A percentile compares a stretch with the other conserved stretches of the same genome.
Conservation (phyloP, 257 asterid species). For the Penstemon davidsonii region DNA sequence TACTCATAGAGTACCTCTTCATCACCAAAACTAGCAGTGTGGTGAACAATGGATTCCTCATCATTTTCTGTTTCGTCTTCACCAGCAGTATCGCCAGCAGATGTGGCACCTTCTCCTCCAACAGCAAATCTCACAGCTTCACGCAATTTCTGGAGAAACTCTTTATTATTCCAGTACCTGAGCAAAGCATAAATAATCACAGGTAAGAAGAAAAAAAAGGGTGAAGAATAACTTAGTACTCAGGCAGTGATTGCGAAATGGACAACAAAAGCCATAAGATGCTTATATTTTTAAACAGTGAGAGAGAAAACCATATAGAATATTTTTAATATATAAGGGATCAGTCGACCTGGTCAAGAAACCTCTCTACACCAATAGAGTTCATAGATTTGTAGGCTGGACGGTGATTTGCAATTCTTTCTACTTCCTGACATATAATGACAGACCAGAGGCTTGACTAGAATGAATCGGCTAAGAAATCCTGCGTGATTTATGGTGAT, state of each 20-base stretch:
- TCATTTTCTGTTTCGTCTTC: conserved; percentile 76
- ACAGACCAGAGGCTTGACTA: not conserved
- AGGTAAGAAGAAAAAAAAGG: too few relatives aligned
- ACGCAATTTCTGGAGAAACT: conserved; percentile 61
- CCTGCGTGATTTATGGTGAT: conserved; percentile 2
- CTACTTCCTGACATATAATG: conserved; percentile 7
- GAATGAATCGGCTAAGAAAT: not conserved
- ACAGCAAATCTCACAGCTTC: conserved; percentile 69
- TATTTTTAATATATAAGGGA: not conserved
- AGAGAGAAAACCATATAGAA: too few relatives aligned
- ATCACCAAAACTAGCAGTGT: conserved; percentile 85
- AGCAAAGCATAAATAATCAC: too few relatives aligned
- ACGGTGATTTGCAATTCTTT: not conserved
- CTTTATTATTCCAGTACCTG: conserved; percentile 64
- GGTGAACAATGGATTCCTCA: conserved; percentile 88
- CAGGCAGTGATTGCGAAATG: too few relatives aligned
- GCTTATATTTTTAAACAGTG: too few relatives aligned
- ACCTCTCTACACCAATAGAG: not conserved
- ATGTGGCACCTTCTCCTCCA: conserved; percentile 41
- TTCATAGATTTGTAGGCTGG: conserved; percentile 3
- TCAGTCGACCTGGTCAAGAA: not conserved
- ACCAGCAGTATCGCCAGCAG: conserved; percentile 47
- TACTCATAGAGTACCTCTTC: conserved; percentile 53
- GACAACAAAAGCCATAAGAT: too few relatives aligned
- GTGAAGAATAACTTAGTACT: too few relatives aligned